Base-by-base conservation (phyloP, 768 basidiomycete species). In the Suillus bovinus region DNA sequence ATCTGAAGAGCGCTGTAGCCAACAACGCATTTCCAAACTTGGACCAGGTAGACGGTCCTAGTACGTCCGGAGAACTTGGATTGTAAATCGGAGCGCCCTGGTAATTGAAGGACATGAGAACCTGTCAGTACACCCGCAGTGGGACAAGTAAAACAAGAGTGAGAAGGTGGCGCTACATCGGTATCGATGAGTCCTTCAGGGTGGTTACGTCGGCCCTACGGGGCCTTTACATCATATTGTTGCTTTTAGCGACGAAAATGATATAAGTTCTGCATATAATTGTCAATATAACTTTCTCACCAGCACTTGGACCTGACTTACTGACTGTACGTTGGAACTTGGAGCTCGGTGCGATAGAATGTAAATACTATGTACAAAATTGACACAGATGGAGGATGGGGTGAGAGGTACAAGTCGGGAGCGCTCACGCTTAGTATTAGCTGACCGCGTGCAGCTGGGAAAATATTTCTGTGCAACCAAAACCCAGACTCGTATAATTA, bases 11-110 rank as follows among this genome's bases (percentile, higher is more conserved):
- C 56, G 68, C 76, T 0, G 74, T 77, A 7, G 76, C 76, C 13
- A 76, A 70, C 2, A 84, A n/a, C 5, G 80, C 78, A 61, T 81
- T 64, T 11, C 81, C 53, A 58, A 81, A 78, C 3, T 78, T 78
- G 41, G 73, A 66, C 14, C 73, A 74, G n/a, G 62, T 31, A n/a
- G 33, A 41, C 1, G 5, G 14, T 27, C 24, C 46, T 27, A 27
- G 31, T 29, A 22, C 16, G 1, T 33, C 17, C 6, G 34, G 38
- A 14, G 61, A 27, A 44, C 36, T 24, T 16, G 61, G 36, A 11
- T 59, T 14, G 31, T 59, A 17, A 4, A 61, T 20, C 1, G 9
- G 54, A n/a, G 39, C 9, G 10, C 58, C 47, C 58, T 59, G 58
- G 16, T 56, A 59, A 59, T 49, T 59, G 27, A 54, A 59, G 22